phyloP scores from a whole-genome alignment of 2,329 filamentous ascomycete species.

The Stachybotrys chlorohalonatus region DNA sequence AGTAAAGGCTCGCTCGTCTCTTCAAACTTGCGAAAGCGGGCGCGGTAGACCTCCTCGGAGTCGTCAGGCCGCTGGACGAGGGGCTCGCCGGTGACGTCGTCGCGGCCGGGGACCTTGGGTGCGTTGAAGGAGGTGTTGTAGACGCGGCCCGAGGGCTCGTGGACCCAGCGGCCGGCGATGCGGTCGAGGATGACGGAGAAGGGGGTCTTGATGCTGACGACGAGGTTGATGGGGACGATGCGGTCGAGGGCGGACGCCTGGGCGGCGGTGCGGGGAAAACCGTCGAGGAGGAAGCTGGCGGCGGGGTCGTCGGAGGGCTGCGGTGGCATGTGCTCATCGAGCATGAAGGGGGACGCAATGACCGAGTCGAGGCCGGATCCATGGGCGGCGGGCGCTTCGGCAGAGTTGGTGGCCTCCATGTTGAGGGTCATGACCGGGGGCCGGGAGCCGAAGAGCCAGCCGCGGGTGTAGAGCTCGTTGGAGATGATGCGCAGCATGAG shows the following conservation, averaged over 20 bases:
- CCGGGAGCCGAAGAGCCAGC: slow-evolving; percentile 61
- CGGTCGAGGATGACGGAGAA: slow-evolving; percentile 79
- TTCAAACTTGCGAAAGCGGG: slow-evolving; percentile 72
- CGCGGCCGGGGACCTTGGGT: slow-evolving; percentile 68
- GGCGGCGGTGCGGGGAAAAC: slow-evolving; percentile 79
- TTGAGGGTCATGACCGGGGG: slow-evolving; percentile 44
- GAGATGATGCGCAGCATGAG: slow-evolving; percentile 90
- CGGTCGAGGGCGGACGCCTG: slow-evolving; percentile 73
- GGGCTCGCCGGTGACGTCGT: slow-evolving; percentile 85
- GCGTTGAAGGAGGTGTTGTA: slow-evolving; percentile 94
- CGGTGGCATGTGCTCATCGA: slow-evolving; percentile 26
- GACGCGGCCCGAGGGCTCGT: slow-evolving; percentile 80
- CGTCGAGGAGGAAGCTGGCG: slow-evolving; percentile 91
- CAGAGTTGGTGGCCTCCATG: slow-evolving; percentile 27
- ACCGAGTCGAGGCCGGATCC: slow-evolving; percentile 18
- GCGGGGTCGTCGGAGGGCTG: slow-evolving; percentile 57
- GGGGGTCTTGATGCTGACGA: slow-evolving; percentile 79
- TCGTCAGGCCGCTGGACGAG: slow-evolving; percentile 81
- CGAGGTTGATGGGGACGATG: slow-evolving; percentile 90
- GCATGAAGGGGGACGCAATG: slow-evolving; percentile 27
- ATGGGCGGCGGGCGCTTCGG: slow-evolving; percentile 7
- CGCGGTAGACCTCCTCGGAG: slow-evolving; percentile 74
- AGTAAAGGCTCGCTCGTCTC: slow-evolving; percentile 79
- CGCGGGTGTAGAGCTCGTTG: slow-evolving; percentile 74
- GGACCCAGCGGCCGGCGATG: slow-evolving; percentile 88